These are phyloP conservation scores for Thalassiosira pacifica DNA, from an alignment of 352 stramenopile species.

Conservation along the genomic window DNA sequence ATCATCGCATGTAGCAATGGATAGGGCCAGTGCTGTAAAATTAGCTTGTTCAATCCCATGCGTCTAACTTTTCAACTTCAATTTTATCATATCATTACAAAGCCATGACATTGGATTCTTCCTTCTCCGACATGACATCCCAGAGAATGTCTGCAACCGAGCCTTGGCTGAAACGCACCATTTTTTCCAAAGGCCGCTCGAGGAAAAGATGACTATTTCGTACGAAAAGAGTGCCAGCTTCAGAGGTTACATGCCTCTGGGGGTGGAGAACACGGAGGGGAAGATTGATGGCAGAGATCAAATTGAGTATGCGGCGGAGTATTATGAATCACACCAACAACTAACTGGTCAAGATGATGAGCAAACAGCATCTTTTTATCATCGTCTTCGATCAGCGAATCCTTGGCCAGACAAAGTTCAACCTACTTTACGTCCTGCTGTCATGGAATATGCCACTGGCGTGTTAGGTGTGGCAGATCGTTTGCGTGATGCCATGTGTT, in stretches of 20 bases:
- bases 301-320: constrained; percentile 81
- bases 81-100: constrained; percentile 9
- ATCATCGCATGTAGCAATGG: no score
- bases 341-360: background rate
- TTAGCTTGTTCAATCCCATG: background rate
- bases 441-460: constrained; percentile 59
- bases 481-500: constrained; percentile 74
- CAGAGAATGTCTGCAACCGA: constrained; percentile 34
- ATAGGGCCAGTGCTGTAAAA: background rate
- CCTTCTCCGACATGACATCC: constrained; percentile 71
- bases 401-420: constrained; percentile 72
- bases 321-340: constrained; percentile 32
- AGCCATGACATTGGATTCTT: constrained; percentile 82
- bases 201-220: constrained; percentile 73
- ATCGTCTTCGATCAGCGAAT: constrained; percentile 68
- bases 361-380: constrained; percentile 56
- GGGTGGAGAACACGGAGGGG: constrained; percentile 81
- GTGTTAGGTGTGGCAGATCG: constrained; percentile 62
- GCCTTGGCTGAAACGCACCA: constrained; percentile 61
- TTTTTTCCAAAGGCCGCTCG: constrained; percentile 72
- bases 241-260: constrained; percentile 81
- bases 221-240: constrained; percentile 76
- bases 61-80: no score
- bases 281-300: constrained; percentile 78
- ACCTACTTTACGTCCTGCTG: constrained; percentile 58